Conservation (phyloP, 257 asterid species). For the Nicotiana sylvestris region DNA sequence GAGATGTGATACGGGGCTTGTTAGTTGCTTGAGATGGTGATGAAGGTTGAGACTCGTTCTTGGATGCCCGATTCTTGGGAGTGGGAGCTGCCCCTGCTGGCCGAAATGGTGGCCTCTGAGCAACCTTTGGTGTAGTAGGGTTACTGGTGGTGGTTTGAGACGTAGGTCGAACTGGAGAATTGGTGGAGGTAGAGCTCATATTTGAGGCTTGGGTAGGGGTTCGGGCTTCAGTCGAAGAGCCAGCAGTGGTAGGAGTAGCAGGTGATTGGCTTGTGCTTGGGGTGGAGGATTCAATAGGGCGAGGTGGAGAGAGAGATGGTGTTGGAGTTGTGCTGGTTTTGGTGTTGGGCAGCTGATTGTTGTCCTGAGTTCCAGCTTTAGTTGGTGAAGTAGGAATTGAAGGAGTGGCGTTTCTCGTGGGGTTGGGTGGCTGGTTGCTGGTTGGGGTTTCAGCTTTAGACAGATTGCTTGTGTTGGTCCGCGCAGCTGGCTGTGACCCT, state of each 20-base stretch:
- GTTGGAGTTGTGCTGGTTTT: background rate
- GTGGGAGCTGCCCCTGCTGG: constrained; percentile 23
- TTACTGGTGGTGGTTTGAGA: background rate
- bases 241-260: background rate
- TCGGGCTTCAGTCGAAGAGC: background rate
- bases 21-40: background rate
- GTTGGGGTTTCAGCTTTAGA: background rate
- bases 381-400: background rate
- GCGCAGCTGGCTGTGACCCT: background rate
- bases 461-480: background rate
- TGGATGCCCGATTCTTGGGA: constrained; percentile 24
- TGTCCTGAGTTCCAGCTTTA: background rate
- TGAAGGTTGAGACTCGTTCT: background rate
- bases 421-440: background rate
- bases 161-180: background rate
- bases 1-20: background rate
- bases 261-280: constrained; percentile 1
- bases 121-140: background rate
- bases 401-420: background rate
- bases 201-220: background rate
- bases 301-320: background rate
- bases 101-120: constrained; percentile 23
- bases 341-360: background rate
- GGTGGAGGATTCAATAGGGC: background rate
- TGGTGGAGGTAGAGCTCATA: background rate